A percentile compares a stretch with the other conserved stretches of the same genome.
Evolutionary conservation across 805 yeast species (phyloP).

Genomic region (Ogataea pini): DNA sequence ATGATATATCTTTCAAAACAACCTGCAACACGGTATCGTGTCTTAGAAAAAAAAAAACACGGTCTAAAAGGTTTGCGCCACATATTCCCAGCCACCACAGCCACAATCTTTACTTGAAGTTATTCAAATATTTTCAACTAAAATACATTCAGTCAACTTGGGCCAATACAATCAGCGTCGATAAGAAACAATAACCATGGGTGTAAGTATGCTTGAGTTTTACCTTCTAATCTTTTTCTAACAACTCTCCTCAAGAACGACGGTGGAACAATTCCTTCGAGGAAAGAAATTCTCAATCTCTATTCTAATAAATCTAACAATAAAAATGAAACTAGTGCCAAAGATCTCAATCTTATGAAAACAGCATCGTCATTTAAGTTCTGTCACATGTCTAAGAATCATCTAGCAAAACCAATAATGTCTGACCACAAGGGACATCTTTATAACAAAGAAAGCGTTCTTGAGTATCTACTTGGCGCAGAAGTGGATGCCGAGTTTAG

Average conservation of each 20-base stretch:
- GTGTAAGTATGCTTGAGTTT: no score
- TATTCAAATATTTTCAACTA: not conserved
- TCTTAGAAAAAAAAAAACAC: not conserved
- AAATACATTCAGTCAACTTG: no score
- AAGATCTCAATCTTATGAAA: conserved; percentile 24
- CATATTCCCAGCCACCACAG: not conserved
- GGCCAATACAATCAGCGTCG: no score
- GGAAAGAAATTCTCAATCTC: conserved; percentile 48
- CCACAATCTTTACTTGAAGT: not conserved
- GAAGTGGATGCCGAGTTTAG: conserved; percentile 17
- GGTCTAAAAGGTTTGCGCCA: not conserved
- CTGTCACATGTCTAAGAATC: conserved; percentile 49
- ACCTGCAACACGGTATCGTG: conserved; percentile 5
- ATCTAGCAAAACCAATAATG: conserved; percentile 53
- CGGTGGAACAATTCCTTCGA: conserved; percentile 70
- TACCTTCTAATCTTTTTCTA: no score
- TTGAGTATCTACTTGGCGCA: conserved; percentile 53
- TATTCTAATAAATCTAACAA: conserved; percentile 19
- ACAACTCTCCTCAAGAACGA: no score
- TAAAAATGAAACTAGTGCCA: conserved; percentile 13
- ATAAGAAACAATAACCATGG: conserved; percentile 10
- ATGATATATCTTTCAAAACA: not conserved
- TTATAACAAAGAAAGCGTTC: conserved; percentile 61
- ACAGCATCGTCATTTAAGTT: conserved; percentile 40
- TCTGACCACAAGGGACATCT: conserved; percentile 69